These are phyloP conservation scores for Debaryomyces psychrophilus DNA, from an alignment of 1,139 yeast genomes.

Conservation along the genomic window DNA sequence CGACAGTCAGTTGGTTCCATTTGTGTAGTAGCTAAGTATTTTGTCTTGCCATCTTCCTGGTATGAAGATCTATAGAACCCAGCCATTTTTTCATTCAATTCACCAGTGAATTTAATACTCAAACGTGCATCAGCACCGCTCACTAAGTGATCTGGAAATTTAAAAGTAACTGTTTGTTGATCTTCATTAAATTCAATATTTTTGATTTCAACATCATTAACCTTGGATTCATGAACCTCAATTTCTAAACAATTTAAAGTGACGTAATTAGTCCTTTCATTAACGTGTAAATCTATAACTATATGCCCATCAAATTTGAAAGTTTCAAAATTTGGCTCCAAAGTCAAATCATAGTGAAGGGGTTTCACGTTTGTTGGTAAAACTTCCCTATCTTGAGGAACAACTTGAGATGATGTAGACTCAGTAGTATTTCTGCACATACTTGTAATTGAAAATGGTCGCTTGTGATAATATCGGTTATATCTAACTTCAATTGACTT, in stretches of 20 bases:
- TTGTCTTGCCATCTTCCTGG: slow-evolving; percentile 59
- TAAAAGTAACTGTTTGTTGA: slow-evolving; percentile 66
- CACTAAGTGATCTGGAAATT: slow-evolving; percentile 51
- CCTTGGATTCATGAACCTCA: slow-evolving; percentile 55
- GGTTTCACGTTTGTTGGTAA: slow-evolving; percentile 77
- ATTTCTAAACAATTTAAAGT: slow-evolving; percentile 68
- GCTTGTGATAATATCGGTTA: slow-evolving; percentile 1
- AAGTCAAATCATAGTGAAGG: slow-evolving; percentile 64
- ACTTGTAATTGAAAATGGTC: slow-evolving; percentile 3
- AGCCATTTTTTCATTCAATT: slow-evolving; percentile 78
- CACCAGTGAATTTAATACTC: slow-evolving; percentile 65
- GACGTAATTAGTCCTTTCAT: slow-evolving; percentile 53
- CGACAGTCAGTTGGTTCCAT: slow-evolving; percentile 91
- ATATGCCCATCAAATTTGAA: slow-evolving; percentile 73
- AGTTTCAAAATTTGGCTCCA: slow-evolving; percentile 73
- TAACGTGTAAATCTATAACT: slow-evolving; percentile 64
- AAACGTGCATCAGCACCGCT: slow-evolving; percentile 49
- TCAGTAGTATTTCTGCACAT: slow-evolving; percentile 11
- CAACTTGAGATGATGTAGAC: slow-evolving; percentile 18
- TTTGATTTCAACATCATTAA: slow-evolving; percentile 40
- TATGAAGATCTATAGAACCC: slow-evolving; percentile 84
- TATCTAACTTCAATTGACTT: not conserved
- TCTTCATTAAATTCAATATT: slow-evolving; percentile 50
- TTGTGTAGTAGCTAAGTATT: slow-evolving; percentile 79
- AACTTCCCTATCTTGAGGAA: slow-evolving; percentile 55